These are phyloP conservation scores for Boletus vinaceobasis DNA, from an alignment of 768 basidiomycete genomes.

Conservation along the genomic window DNA sequence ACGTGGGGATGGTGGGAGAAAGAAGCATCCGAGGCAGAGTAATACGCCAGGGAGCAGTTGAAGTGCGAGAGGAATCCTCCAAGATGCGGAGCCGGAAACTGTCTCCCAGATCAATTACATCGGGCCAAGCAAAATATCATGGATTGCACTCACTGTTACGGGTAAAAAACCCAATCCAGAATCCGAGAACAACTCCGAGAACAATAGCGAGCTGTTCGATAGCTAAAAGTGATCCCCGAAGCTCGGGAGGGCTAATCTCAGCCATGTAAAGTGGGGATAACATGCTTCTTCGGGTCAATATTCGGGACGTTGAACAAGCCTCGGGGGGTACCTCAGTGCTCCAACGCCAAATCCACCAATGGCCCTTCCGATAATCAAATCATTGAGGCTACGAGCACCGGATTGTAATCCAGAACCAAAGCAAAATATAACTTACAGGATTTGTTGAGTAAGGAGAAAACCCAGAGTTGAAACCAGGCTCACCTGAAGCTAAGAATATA, in stretches of 20 bases:
- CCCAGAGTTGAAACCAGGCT: conserved; percentile 16
- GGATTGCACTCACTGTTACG: conserved; percentile 46
- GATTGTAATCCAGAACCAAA: conserved; percentile 71
- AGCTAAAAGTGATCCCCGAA: conserved; percentile 74
- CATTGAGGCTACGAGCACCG: conserved; percentile 49
- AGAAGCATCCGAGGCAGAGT: conserved; percentile 57
- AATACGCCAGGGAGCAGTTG: conserved; percentile 69
- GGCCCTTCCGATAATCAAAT: conserved; percentile 67
- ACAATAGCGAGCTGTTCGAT: conserved; percentile 82
- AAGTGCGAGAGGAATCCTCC: conserved; percentile 73
- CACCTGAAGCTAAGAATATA: conserved; percentile 68
- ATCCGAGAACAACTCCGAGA: conserved; percentile 75
- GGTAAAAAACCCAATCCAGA: conserved; percentile 78
- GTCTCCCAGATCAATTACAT: background rate
- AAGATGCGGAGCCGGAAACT: conserved; percentile 66
- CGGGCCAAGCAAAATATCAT: background rate
- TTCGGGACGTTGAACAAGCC: conserved; percentile 3
- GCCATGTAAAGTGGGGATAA: conserved; percentile 81
- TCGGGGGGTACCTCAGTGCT: conserved; percentile 50
- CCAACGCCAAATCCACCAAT: conserved; percentile 83
- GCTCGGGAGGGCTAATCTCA: conserved; percentile 79
- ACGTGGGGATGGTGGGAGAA: conserved; percentile 48
- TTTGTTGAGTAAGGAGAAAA: background rate
- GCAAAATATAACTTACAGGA: conserved; percentile 57
- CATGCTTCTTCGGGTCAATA: conserved; percentile 46